Evolutionary conservation across 352 stramenopile genomes (phyloP), one percentile per base, ranked within the genome.

Genomic region (Phytopythium delawarense): DNA sequence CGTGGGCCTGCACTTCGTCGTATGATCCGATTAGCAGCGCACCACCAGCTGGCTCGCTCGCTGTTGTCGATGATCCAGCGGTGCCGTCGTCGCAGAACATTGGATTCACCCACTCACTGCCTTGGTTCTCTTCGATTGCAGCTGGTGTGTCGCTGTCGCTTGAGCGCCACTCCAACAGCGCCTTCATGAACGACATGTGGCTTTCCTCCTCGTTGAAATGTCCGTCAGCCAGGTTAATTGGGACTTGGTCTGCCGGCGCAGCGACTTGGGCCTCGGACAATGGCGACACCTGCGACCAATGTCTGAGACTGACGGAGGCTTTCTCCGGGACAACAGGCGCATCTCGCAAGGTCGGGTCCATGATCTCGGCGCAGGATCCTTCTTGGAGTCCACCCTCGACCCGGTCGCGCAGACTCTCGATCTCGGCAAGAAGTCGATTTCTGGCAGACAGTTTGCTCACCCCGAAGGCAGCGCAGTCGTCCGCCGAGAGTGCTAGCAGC

Each of bases 181-280:
- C 84, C 39, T 91, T 92, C 71, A 94, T 78, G 57, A 94, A 92
- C 7, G 83, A 90, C 32, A 71, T 70, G 46, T 94, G 86, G 46
- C 83, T 80, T 1, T 61, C 76, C n/a, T 87, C 81, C 65, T 92
- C 84, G 55, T 90, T 62, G 48, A 92, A 94, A 1, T 81, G 78
- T 16, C 81, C 83, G 56, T 94, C 86, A 0, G 86, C 83, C 23
- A 92, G 63, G 69, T 94, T 94, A 8, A 90, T 75, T 3, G 82
- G 73, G 0, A 72, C 65, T n/a, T 85, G 64, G 8, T 57, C 65
- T 42, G 69, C 62, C 2, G 32, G 48, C 20, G 32, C 35, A 6
- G 48, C 46, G 28, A 70, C 45, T 9, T 46, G 58, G 12, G 70
- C 71, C 25, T 91, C 80, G 0, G 70, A 62, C 20, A 93, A 57